Evolutionary conservation across 1,284 basidiomycete species (phyloP), one percentile per base, ranked within the genome.

Genomic region (Phlebopus sp.): DNA sequence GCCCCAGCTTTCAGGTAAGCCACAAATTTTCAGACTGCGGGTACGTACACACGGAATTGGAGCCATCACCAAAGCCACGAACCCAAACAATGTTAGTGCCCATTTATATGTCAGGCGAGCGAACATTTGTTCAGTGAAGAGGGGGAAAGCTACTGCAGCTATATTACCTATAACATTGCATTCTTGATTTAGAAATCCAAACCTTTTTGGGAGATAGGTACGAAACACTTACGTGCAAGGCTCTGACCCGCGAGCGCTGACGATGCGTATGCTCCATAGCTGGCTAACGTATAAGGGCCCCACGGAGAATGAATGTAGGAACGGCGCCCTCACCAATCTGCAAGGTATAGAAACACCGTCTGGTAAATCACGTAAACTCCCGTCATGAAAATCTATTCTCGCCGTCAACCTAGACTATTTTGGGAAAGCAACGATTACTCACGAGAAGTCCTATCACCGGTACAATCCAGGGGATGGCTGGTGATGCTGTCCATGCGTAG

Each of bases 221-320:
- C 23, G 27, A 40, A 19, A 45, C 13, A 68, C 74, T 57, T 67
- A 77, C 84, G 74, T 49, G 74, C 77, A 14, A 88, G 71, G 57
- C 81, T 83, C 62, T 88, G 86, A 0, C 83, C 85, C 0, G 86
- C 86, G 13, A 88, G 67, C 1, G 85, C 85, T 3, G 82, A 86
- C 0, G 82, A 85, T 2, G 86, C 86, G 52, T 80, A 90, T 2
- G 79, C 73, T 0, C 81, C 81, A 54, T 84, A 84, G 55, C 80
- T 82, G 51, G 10, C 5, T 35, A 17, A 44, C 10, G 6, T 37
- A 21, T 35, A 18, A 39, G 39, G 46, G 37, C 10, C 41, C 23
- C 30, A 39, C 23, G 4, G 32, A 35, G 32, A n/a, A 35, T 35
- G 6, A 35, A 18, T 7, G 4, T 8, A 29, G 7, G 17, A 18